A percentile compares a stretch with the other conserved stretches of the same genome.
These are phyloP conservation scores for Collybiopsis confluens DNA, from an alignment of 768 basidiomycete species.

Conservation along the genomic window DNA sequence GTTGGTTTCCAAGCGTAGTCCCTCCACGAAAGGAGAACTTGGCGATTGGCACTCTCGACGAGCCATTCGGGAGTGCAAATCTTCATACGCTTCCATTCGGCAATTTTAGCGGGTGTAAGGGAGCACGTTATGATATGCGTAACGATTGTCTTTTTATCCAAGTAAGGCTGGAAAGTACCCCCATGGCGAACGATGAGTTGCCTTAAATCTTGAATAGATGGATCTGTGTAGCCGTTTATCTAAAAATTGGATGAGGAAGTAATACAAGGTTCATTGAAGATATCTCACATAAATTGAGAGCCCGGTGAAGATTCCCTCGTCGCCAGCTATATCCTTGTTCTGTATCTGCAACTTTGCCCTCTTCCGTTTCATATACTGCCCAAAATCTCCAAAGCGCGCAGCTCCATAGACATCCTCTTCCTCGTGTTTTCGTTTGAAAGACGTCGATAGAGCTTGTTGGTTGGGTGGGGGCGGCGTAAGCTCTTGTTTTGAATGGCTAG, in stretches of 20 bases:
- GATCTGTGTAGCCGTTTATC: conserved; percentile 89
- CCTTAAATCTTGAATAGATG: conserved; percentile 81
- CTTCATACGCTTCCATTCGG: conserved; percentile 87
- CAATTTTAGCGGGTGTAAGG: conserved; percentile 84
- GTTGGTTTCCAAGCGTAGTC: conserved; percentile 59
- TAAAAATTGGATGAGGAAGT: conserved; percentile 23
- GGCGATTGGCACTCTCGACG: conserved; percentile 66
- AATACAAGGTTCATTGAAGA: background rate
- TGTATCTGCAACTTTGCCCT: conserved; percentile 87
- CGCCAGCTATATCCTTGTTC: conserved; percentile 41
- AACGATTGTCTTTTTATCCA: conserved; percentile 71
- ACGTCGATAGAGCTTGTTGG: conserved; percentile 7
- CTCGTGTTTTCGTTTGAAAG: conserved; percentile 8
- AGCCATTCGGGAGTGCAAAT: conserved; percentile 90
- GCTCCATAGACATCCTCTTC: conserved; percentile 62
- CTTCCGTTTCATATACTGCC: conserved; percentile 89
- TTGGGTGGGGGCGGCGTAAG: background rate
- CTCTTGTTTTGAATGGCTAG: conserved; percentile 13
- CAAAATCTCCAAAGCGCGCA: conserved; percentile 76
- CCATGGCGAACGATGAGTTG: conserved; percentile 79
- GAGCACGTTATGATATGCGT: conserved; percentile 92
- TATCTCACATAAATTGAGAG: conserved; percentile 78
- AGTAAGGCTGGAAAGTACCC: conserved; percentile 78
- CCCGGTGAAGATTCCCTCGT: conserved; percentile 62
- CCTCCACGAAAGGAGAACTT: conserved; percentile 73